phyloP scores from a whole-genome alignment of 805 yeast species.

The Yarrowia divulgata region DNA sequence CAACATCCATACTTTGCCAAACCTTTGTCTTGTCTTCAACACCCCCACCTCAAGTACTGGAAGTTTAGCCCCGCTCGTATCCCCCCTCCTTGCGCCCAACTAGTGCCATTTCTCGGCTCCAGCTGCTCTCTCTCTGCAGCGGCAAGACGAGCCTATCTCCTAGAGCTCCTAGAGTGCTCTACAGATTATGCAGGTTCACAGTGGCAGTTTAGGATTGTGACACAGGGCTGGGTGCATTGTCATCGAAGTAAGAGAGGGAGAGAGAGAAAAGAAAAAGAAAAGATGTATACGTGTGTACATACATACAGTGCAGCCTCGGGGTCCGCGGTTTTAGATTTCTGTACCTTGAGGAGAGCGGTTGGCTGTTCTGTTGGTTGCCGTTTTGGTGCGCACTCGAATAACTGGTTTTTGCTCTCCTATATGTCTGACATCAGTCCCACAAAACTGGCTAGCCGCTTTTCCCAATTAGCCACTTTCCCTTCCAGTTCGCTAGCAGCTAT shows the following conservation, averaged over 20 bases:
- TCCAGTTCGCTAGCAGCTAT: too few species aligned
- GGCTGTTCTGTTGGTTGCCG: too few species aligned
- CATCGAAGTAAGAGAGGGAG: background rate
- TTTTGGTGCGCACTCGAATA: background rate
- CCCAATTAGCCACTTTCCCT: too few species aligned
- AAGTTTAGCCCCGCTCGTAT: conserved; percentile 6
- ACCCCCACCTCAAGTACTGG: too few species aligned
- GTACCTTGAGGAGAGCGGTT: background rate
- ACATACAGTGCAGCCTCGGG: background rate
- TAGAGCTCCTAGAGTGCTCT: background rate
- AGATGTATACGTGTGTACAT: background rate
- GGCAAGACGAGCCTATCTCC: conserved; percentile 9
- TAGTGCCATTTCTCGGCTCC: conserved; percentile 17
- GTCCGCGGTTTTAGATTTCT: background rate
- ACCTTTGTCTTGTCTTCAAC: too few species aligned
- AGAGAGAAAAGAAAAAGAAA: too few species aligned
- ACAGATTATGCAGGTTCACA: conserved; percentile 29
- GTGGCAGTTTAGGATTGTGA: conserved; percentile 15
- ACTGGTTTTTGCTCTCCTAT: background rate
- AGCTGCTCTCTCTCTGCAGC: background rate
- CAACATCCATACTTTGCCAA: background rate
- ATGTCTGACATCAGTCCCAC: background rate
- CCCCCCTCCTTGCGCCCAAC: conserved; percentile 13
- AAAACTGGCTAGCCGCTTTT: too few species aligned
- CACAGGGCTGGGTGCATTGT: conserved; percentile 32